Evolutionary conservation across 805 yeast genomes (phyloP).

Genomic region (Danielia oregonensis): DNA sequence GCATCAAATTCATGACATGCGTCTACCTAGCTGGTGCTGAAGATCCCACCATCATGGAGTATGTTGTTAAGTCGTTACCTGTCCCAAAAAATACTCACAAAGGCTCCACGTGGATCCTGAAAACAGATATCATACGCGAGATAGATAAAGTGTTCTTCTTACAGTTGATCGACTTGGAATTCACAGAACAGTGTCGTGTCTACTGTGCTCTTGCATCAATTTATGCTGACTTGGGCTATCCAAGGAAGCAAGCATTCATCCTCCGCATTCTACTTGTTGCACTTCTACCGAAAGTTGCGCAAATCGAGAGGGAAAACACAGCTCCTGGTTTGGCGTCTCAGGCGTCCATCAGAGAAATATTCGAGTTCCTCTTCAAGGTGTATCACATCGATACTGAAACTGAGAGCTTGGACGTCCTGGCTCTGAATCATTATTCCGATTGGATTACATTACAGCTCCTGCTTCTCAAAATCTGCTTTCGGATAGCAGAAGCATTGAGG

Average conservation of each 20-base stretch:
- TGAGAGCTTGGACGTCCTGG: constrained; percentile 22
- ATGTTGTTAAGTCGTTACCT: constrained; percentile 35
- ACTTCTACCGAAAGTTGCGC: constrained; percentile 38
- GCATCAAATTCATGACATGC: constrained; percentile 55
- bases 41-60: constrained; percentile 36
- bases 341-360: constrained; percentile 31
- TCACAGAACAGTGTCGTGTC: constrained; percentile 55
- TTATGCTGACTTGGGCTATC: constrained; percentile 56
- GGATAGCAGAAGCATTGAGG: constrained; percentile 48
- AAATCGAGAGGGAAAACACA: constrained; percentile 2
- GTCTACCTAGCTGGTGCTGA: constrained; percentile 46
- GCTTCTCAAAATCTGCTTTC: constrained; percentile 48
- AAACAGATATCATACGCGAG: constrained; percentile 40
- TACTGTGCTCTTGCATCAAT: constrained; percentile 64
- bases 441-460: constrained; percentile 61
- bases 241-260: constrained; percentile 67
- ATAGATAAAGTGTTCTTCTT: constrained; percentile 33
- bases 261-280: constrained; percentile 60
- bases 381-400: constrained; percentile 50
- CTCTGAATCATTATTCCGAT: constrained; percentile 21
- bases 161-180: constrained; percentile 30
- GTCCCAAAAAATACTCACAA: constrained; percentile 1
- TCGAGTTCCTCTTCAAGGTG: constrained; percentile 46
- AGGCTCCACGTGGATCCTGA: constrained; percentile 18
- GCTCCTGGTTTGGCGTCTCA: constrained; percentile 2